Percentiles rank a stretch among this genome's conserved stretches.
phyloP scores from a whole-genome alignment of 495 filamentous ascomycete genomes.

The Penicillium antarcticum region DNA sequence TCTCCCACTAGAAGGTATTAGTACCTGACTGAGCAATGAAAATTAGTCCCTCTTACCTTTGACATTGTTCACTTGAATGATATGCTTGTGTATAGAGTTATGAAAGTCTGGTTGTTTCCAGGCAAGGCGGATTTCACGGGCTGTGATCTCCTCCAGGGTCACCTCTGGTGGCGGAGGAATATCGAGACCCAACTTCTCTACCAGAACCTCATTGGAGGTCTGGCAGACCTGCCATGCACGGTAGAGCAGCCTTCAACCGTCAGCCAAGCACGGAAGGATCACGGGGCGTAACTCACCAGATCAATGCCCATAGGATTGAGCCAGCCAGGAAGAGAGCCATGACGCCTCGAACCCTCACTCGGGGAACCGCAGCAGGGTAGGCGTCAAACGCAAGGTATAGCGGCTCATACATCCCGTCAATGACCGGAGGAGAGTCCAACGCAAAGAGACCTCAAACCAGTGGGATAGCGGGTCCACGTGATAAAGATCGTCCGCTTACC shows the following conservation, averaged over 20 bases:
- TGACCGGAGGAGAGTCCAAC: constrained; percentile 10
- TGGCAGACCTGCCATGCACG: constrained; percentile 82
- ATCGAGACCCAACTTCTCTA: constrained; percentile 87
- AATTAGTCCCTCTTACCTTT: constrained; percentile 55
- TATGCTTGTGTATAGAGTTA: constrained; percentile 77
- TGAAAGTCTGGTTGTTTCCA: constrained; percentile 80
- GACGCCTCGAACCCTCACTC: constrained; percentile 47
- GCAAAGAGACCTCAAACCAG: neutral
- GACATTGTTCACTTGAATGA: constrained; percentile 89
- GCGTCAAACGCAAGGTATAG: constrained; percentile 45
- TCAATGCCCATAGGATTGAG: constrained; percentile 49
- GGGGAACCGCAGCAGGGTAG: constrained; percentile 46
- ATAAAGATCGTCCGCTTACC: too few species aligned
- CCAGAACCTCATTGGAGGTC: constrained; percentile 85
- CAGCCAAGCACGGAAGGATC: neutral
- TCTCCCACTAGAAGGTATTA: constrained; percentile 67
- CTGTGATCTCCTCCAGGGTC: constrained; percentile 83
- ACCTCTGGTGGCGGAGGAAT: constrained; percentile 87
- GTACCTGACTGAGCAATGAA: neutral
- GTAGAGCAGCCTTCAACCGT: constrained; percentile 62
- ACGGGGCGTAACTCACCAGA: constrained; percentile 38
- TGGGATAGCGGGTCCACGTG: constrained; percentile 4
- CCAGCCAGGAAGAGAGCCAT: constrained; percentile 50
- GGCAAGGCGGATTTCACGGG: constrained; percentile 84
- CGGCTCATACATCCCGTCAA: constrained; percentile 49